These are phyloP conservation scores for Hansenula sp. DNA, from an alignment of 1,139 yeast species.

Conservation along the genomic window DNA sequence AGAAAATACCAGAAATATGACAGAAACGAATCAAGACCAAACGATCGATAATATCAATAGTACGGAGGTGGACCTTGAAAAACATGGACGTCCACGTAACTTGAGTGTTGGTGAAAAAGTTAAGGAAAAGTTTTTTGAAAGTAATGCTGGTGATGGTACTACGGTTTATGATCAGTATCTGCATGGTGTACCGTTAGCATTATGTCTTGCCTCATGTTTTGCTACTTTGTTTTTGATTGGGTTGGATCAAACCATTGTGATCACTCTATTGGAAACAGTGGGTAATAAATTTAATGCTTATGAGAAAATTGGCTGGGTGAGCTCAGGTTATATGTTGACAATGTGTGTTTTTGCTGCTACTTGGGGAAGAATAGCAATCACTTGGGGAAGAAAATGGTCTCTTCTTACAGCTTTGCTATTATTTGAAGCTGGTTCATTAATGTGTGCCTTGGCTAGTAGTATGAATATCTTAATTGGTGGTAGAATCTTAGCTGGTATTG, in stretches of 20 bases:
- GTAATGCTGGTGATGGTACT: conserved; percentile 55
- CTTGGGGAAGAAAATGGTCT: conserved; percentile 56
- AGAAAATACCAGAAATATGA: too few relatives aligned
- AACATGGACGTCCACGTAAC: not conserved
- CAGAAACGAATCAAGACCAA: too few relatives aligned
- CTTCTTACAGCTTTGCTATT: conserved; percentile 45
- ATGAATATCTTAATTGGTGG: conserved; percentile 68
- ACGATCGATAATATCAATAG: not conserved
- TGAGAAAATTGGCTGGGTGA: conserved; percentile 56
- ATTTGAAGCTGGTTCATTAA: conserved; percentile 60
- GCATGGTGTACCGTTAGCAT: conserved; percentile 35
- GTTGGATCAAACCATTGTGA: conserved; percentile 64
- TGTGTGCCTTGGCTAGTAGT: conserved; percentile 50
- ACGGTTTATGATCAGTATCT: conserved; percentile 43
- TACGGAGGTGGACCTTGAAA: not conserved
- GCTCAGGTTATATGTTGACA: conserved; percentile 57
- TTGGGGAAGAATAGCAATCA: conserved; percentile 58
- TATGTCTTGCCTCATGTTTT: conserved; percentile 45
- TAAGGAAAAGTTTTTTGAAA: conserved; percentile 8
- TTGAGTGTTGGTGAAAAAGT: not conserved
- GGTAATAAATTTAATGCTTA: conserved; percentile 50
- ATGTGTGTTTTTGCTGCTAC: conserved; percentile 53
- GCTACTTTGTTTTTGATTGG: conserved; percentile 55
- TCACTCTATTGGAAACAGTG: conserved; percentile 53
- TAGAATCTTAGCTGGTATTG: conserved; percentile 65